Percentiles rank a stretch among this genome's conserved stretches.
These are phyloP conservation scores for Paramecium caudatum DNA, from an alignment of 73 alveolate species.

Conservation along the genomic window DNA sequence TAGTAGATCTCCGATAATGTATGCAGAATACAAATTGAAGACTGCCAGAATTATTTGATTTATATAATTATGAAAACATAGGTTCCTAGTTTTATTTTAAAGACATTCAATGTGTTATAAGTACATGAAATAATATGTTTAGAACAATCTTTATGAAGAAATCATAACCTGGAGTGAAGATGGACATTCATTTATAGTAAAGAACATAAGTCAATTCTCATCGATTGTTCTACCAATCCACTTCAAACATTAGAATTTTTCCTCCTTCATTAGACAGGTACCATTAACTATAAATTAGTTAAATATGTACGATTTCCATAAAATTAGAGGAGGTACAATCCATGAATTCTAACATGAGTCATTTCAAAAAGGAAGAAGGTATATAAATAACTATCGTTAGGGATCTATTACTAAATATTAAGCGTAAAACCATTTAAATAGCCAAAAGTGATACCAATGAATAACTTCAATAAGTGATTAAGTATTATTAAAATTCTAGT, in stretches of 20 bases:
- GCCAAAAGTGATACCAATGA: not conserved
- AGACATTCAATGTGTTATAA: slow-evolving; percentile 37
- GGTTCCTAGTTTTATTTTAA: slow-evolving; percentile 5
- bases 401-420: slow-evolving; percentile 9
- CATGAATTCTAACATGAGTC: slow-evolving; percentile 64
- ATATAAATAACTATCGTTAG: not conserved
- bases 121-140: not conserved
- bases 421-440: not conserved
- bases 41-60: slow-evolving; percentile 44
- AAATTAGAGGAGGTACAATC: slow-evolving; percentile 54
- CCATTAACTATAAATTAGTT: slow-evolving; percentile 27
- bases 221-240: slow-evolving; percentile 70
- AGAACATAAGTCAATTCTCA: slow-evolving; percentile 68
- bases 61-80: slow-evolving; percentile 34
- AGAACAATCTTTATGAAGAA: slow-evolving; percentile 70
- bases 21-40: slow-evolving; percentile 24
- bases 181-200: slow-evolving; percentile 67
- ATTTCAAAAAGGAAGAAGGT: slow-evolving; percentile 74
- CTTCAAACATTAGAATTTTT: slow-evolving; percentile 69
- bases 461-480: not conserved
- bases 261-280: slow-evolving; percentile 68
- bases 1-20: slow-evolving; percentile 40
- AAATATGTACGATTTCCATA: slow-evolving; percentile 76
- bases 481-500: not conserved
- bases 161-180: slow-evolving; percentile 75